Evolutionary conservation across 2,329 filamentous ascomycete genomes (phyloP).

Genomic region (Epichloe hybrida): DNA sequence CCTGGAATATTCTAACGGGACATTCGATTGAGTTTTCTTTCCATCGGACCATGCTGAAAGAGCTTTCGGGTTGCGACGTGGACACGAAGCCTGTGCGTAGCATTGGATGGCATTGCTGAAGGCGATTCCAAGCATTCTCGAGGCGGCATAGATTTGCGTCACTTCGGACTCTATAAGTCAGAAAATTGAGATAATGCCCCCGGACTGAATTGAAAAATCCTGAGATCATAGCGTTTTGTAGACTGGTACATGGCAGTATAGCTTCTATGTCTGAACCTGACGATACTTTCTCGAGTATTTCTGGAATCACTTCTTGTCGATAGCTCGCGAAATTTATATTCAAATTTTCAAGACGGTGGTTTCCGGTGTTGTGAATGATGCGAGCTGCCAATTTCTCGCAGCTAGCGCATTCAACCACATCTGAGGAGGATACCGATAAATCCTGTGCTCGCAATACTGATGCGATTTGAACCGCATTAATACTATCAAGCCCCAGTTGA

Average conservation of each 20-base stretch:
- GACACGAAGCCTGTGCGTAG: conserved; percentile 62
- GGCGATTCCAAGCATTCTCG: conserved; percentile 42
- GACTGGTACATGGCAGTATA: conserved; percentile 62
- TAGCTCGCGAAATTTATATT: conserved; percentile 28
- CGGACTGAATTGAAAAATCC: conserved; percentile 58
- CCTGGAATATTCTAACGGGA: conserved; percentile 7
- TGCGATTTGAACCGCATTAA: conserved; percentile 71
- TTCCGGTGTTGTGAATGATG: conserved; percentile 9
- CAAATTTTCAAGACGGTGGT: background rate
- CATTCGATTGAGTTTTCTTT: conserved; percentile 1
- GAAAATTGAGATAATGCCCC: conserved; percentile 60
- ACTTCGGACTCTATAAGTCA: conserved; percentile 38
- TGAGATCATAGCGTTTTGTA: conserved; percentile 69
- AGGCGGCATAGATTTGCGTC: conserved; percentile 28
- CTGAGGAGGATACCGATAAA: conserved; percentile 47
- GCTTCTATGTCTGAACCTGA: conserved; percentile 31
- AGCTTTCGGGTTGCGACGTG: conserved; percentile 41
- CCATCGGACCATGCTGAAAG: conserved; percentile 67
- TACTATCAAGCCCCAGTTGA: conserved; percentile 80
- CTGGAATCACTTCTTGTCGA: conserved; percentile 14
- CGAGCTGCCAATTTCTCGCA: conserved; percentile 25
- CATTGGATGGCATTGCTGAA: conserved; percentile 49
- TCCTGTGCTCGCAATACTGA: conserved; percentile 48
- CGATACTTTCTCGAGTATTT: conserved; percentile 14
- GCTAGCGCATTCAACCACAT: conserved; percentile 55